Conservation (phyloP, 75 land plant species). For the Pinus albicaulis region DNA sequence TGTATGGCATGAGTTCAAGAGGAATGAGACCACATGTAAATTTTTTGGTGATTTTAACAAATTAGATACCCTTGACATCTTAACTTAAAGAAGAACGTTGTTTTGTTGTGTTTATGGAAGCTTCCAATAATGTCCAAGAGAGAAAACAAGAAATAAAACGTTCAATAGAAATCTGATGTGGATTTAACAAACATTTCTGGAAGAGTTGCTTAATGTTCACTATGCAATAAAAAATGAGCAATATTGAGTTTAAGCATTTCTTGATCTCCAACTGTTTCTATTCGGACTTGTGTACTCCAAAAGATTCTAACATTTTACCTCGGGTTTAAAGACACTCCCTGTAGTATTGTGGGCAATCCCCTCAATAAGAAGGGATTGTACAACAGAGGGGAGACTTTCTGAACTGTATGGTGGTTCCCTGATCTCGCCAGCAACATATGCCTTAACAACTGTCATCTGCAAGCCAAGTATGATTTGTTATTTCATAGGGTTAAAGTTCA, state of each 20-base stretch:
- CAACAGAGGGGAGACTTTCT: not conserved
- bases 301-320: constrained; percentile 9
- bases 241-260: not conserved
- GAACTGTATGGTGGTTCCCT: constrained; percentile 11
- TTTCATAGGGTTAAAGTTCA: not conserved
- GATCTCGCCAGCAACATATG: constrained; percentile 30
- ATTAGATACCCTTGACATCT: too few species aligned
- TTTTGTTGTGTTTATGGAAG: not conserved
- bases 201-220: too few species aligned
- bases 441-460: constrained; percentile 12
- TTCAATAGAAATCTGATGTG: constrained; percentile 11
- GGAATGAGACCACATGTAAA: too few species aligned
- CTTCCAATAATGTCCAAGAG: not conserved
- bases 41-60: too few species aligned
- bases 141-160: too few species aligned
- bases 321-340: constrained; percentile 31
- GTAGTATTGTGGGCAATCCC: constrained; percentile 49
- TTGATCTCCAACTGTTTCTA: not conserved
- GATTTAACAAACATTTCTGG: constrained; percentile 68
- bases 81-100: not conserved
- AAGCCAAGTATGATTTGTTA: not conserved
- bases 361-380: constrained; percentile 26
- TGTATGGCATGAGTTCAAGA: too few species aligned
- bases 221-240: too few species aligned
- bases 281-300: too few species aligned